phyloP scores from a whole-genome alignment of 1,139 yeast species.

The Yamadazyma buinensis region DNA sequence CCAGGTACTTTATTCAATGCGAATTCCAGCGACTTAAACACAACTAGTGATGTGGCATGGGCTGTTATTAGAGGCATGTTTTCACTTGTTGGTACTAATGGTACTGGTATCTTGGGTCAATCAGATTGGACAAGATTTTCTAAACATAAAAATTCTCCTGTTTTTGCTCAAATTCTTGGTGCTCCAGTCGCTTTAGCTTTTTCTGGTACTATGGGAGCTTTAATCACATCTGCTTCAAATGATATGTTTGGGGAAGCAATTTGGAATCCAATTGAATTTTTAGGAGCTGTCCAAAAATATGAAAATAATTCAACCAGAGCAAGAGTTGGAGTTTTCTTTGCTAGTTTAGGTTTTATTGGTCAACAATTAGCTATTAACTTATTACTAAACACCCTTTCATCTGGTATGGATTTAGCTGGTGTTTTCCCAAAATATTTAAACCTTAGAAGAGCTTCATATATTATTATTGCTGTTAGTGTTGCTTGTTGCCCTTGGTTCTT shows the following conservation, averaged over 20 bases:
- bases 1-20: slow-evolving; percentile 15
- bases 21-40: slow-evolving; percentile 6
- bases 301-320: slow-evolving; percentile 19
- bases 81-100: slow-evolving; percentile 22
- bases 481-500: slow-evolving; percentile 16
- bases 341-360: slow-evolving; percentile 16
- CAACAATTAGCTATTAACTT: slow-evolving; percentile 20
- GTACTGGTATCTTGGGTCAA: slow-evolving; percentile 26
- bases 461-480: slow-evolving; percentile 13
- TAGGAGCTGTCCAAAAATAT: slow-evolving; percentile 17
- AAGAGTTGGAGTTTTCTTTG: slow-evolving; percentile 31
- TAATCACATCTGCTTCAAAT: slow-evolving; percentile 7
- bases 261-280: slow-evolving; percentile 34
- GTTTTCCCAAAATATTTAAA: slow-evolving; percentile 24
- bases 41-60: slow-evolving; percentile 17
- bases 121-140: slow-evolving; percentile 28
- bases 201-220: slow-evolving; percentile 8
- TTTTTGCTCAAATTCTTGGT: slow-evolving; percentile 21
- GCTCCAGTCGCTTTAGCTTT: slow-evolving; percentile 19
- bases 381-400: slow-evolving; percentile 17
- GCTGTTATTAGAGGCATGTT: slow-evolving; percentile 17
- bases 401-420: slow-evolving; percentile 28
- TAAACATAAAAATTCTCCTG: slow-evolving; percentile 17
- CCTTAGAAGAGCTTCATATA: slow-evolving; percentile 20
- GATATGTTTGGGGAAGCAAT: slow-evolving; percentile 11